phyloP scores from a whole-genome alignment of 1,284 basidiomycete species.

The Tremellales sp. region DNA sequence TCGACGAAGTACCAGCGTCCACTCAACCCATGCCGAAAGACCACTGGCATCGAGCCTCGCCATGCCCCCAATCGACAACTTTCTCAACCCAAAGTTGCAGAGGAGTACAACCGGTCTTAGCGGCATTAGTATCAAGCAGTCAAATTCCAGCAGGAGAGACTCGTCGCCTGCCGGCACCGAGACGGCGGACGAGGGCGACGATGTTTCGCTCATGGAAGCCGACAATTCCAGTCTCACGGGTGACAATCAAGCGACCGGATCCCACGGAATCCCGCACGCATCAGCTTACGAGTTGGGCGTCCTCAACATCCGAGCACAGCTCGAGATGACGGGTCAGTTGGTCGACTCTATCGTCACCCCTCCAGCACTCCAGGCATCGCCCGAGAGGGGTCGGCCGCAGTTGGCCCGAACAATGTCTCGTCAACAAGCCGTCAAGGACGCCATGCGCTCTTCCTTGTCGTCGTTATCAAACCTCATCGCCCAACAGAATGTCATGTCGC shows the following conservation, averaged over 20 bases:
- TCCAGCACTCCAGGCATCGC: constrained; percentile 26
- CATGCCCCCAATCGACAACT: constrained; percentile 31
- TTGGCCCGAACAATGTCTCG: constrained; percentile 30
- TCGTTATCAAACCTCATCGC: constrained; percentile 60
- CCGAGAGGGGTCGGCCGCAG: constrained; percentile 3
- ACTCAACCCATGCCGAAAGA: constrained; percentile 28
- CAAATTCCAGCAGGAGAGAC: constrained; percentile 1
- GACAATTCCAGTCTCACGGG: constrained; percentile 28
- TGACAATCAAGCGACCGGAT: constrained; percentile 8
- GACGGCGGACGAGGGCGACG: constrained; percentile 25
- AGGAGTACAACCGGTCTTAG: constrained; percentile 51
- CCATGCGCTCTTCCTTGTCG: constrained; percentile 62
- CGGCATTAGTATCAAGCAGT: constrained; percentile 29
- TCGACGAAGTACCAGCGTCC: constrained; percentile 19
- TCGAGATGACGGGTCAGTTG: constrained; percentile 71
- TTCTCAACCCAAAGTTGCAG: constrained; percentile 42
- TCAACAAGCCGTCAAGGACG: constrained; percentile 55
- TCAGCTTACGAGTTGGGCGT: constrained; percentile 67
- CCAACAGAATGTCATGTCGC: constrained; percentile 69
- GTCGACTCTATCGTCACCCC: constrained; percentile 55
- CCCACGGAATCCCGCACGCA: constrained; percentile 60
- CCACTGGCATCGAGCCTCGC: constrained; percentile 18
- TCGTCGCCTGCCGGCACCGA: constrained; percentile 17
- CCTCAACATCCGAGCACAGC: constrained; percentile 70
- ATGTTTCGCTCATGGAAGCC: constrained; percentile 26